Evolutionary conservation across 2,329 filamentous ascomycete genomes (phyloP).

Genomic region (Myriosclerotinia scirpicola): DNA sequence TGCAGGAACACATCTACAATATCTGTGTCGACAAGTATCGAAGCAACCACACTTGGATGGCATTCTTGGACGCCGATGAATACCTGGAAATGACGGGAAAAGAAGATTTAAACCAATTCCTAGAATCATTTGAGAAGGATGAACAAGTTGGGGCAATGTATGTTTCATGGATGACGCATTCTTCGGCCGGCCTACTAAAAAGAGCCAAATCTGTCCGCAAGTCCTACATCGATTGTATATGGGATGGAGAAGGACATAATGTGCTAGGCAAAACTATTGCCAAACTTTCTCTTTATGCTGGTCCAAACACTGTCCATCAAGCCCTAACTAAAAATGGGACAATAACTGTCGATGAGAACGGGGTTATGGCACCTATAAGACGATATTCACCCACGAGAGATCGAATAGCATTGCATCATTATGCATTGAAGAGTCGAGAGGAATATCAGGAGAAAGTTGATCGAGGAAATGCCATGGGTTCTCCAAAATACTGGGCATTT

Average conservation of each 20-base stretch:
- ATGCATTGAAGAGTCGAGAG: conserved; percentile 40
- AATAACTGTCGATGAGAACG: conserved; percentile 36
- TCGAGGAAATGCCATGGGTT: conserved; percentile 36
- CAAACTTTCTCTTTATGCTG: conserved; percentile 28
- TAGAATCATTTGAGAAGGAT: conserved; percentile 34
- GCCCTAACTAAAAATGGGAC: conserved; percentile 30
- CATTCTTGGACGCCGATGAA: conserved; percentile 40
- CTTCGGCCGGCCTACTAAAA: conserved; percentile 36
- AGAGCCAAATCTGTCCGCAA: conserved; percentile 36
- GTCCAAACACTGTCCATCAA: conserved; percentile 26
- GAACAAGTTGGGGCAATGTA: conserved; percentile 37
- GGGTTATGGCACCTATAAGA: conserved; percentile 31
- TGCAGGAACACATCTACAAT: conserved; percentile 32
- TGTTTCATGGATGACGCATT: conserved; percentile 42
- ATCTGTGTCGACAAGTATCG: conserved; percentile 34
- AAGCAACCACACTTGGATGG: conserved; percentile 41
- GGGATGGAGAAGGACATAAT: conserved; percentile 37
- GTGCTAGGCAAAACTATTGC: conserved; percentile 40
- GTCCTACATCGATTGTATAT: conserved; percentile 39
- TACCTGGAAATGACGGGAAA: conserved; percentile 38
- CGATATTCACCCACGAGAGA: conserved; percentile 37
- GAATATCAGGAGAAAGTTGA: conserved; percentile 40
- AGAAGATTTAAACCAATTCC: conserved; percentile 37
- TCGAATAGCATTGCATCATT: conserved; percentile 41
- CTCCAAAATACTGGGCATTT: conserved; percentile 35